A percentile compares a stretch with the other conserved stretches of the same genome.
phyloP scores from a whole-genome alignment of 2,329 filamentous ascomycete species.

The Penicillium sp. region DNA sequence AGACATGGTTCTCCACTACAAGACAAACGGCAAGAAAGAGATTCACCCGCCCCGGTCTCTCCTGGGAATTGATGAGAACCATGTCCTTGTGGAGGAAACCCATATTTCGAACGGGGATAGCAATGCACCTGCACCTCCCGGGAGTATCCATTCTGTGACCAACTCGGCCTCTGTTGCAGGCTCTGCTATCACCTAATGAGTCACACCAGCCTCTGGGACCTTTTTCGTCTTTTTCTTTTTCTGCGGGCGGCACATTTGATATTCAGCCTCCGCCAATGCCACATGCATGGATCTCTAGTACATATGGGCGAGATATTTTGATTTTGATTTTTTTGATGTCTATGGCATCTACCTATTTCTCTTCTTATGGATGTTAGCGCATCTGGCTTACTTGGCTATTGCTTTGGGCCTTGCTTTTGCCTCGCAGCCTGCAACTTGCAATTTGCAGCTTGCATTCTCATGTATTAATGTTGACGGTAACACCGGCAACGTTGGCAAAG shows the following conservation, averaged over 20 bases:
- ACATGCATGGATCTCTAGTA: slow-evolving; percentile 2
- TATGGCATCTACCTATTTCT: neutral
- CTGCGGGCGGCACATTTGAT: slow-evolving; percentile 2
- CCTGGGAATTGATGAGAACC: slow-evolving; percentile 20
- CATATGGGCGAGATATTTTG: slow-evolving; percentile 6
- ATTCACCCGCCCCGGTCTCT: slow-evolving; percentile 33
- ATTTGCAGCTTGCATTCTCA: slow-evolving; percentile 2
- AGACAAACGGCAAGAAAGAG: slow-evolving; percentile 77
- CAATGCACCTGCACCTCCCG: slow-evolving; percentile 24
- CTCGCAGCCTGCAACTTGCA: neutral
- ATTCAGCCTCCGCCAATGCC: neutral
- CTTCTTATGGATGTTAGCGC: slow-evolving; percentile 1
- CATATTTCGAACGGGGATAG: slow-evolving; percentile 24
- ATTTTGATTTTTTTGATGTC: neutral
- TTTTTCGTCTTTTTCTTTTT: neutral
- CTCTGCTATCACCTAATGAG: slow-evolving; percentile 15
- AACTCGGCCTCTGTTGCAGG: slow-evolving; percentile 32
- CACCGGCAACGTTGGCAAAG: neutral
- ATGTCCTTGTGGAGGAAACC: slow-evolving; percentile 11
- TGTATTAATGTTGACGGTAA: slow-evolving; percentile 5
- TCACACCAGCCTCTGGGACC: neutral
- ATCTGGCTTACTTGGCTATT: neutral
- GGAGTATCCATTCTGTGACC: slow-evolving; percentile 34
- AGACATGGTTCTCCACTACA: slow-evolving; percentile 88
- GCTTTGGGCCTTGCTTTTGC: neutral